A percentile compares a stretch with the other conserved stretches of the same genome.
Evolutionary conservation across 2,329 filamentous ascomycete genomes (phyloP).

Genomic region (Clonostachys rosea): DNA sequence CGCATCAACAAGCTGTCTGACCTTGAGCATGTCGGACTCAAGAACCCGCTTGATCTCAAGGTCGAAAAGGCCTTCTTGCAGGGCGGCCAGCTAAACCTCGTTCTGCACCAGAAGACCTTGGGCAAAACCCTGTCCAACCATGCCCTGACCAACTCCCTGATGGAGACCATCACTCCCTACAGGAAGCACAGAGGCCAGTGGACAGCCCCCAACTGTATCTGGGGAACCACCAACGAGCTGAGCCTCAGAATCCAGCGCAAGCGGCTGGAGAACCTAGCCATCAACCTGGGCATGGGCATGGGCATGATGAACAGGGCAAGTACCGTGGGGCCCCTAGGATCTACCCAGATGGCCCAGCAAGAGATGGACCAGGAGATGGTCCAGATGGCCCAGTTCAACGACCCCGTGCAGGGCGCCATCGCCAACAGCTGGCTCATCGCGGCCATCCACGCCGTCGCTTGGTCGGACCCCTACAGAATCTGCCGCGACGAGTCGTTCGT

Average conservation of each 20-base stretch:
- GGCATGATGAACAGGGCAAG: too few species aligned
- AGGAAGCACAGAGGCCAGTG: constrained; percentile 21
- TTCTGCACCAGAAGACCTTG: constrained; percentile 25
- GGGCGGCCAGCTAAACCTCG: constrained; percentile 37
- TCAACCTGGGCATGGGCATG: too few species aligned
- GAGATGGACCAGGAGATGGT: constrained; percentile 11
- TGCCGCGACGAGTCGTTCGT: constrained; percentile 16
- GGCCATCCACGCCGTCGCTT: constrained; percentile 37
- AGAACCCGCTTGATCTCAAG: constrained; percentile 23
- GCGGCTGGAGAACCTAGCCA: constrained; percentile 16
- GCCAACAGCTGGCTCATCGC: constrained; percentile 37
- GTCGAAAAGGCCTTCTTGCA: constrained; percentile 34
- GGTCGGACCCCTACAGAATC: constrained; percentile 33
- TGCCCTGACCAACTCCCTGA: constrained; percentile 31
- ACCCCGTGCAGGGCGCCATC: constrained; percentile 34
- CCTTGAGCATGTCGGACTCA: constrained; percentile 31
- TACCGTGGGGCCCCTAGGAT: too few species aligned
- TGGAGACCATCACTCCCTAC: constrained; percentile 32
- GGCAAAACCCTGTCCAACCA: constrained; percentile 29
- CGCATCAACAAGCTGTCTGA: constrained; percentile 28
- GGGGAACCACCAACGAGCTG: constrained; percentile 31
- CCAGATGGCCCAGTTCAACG: constrained; percentile 24
- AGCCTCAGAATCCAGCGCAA: constrained; percentile 21
- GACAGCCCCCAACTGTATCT: constrained; percentile 30
- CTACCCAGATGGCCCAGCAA: constrained; percentile 14